Conservation (phyloP, 441 rosid species). For the Arabidopsis hybrid region DNA sequence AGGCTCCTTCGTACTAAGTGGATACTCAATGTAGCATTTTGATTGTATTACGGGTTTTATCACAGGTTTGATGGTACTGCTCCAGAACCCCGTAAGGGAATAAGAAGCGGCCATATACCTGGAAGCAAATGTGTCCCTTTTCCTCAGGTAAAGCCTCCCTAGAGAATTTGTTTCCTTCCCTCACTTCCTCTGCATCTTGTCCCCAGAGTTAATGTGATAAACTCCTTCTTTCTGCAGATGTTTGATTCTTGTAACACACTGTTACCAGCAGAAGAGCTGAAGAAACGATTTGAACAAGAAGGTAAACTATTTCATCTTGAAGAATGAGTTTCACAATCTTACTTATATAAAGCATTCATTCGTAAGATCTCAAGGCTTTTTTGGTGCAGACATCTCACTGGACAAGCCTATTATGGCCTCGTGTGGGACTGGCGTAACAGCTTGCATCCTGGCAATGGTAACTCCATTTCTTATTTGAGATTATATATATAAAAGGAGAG, state of each 20-base stretch:
- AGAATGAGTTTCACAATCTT: constrained; percentile 22
- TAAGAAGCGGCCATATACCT: constrained; percentile 90
- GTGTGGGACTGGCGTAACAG: constrained; percentile 97
- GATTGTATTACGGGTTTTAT: constrained; percentile 13
- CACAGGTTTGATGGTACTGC: constrained; percentile 84
- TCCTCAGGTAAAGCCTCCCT: constrained; percentile 52
- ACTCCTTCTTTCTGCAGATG: constrained; percentile 58
- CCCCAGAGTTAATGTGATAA: constrained; percentile 10
- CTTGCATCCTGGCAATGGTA: constrained; percentile 92
- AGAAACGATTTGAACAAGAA: constrained; percentile 73
- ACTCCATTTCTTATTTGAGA: constrained; percentile 1
- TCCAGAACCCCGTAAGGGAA: constrained; percentile 93
- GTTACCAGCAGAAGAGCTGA: constrained; percentile 74
- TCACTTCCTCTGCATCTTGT: neutral
- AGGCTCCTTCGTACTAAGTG: neutral
- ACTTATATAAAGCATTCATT: neutral
- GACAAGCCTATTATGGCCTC: constrained; percentile 76
- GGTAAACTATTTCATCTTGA: constrained; percentile 51
- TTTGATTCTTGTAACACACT: constrained; percentile 80
- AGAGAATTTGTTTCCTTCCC: constrained; percentile 2
- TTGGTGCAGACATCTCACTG: constrained; percentile 74
- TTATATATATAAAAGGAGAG: neutral
- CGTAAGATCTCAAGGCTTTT: neutral
- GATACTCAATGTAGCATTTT: constrained; percentile 6
- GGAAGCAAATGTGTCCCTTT: constrained; percentile 94